Evolutionary conservation across 139 green algal genomes (phyloP).

Genomic region (Micractinium sp.): DNA sequence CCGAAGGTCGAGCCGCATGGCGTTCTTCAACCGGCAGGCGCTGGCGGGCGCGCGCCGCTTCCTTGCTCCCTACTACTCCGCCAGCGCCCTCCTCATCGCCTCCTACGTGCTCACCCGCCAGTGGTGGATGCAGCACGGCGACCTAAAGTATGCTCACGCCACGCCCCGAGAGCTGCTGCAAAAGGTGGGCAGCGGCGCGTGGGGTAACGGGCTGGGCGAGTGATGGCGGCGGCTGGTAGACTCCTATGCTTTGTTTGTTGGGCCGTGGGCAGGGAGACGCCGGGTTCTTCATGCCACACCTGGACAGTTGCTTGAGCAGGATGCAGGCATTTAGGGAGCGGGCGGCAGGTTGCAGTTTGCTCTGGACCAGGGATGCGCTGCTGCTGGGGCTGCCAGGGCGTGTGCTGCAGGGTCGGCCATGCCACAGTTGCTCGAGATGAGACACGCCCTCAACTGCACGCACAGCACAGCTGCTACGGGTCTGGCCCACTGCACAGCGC

Average conservation of each 20-base stretch:
- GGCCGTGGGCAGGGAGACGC: no score
- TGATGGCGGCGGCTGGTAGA: neutral
- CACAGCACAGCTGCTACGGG: neutral
- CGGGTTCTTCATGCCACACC: no score
- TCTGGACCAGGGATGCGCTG: no score
- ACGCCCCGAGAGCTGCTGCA: neutral
- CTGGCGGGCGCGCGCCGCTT: constrained; percentile 20
- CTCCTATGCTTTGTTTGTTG: neutral
- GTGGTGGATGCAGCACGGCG: constrained; percentile 22
- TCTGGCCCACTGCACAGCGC: no score
- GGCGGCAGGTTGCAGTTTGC: no score
- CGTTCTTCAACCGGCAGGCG: neutral
- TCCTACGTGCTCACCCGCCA: constrained; percentile 13
- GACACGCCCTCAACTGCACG: neutral
- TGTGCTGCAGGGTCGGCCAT: neutral
- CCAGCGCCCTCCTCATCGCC: constrained; percentile 2
- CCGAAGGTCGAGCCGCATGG: neutral
- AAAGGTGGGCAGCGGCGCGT: constrained; percentile 33
- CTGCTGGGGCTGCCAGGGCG: no score
- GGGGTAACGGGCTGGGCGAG: neutral
- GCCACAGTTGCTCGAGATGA: no score
- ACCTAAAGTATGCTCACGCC: neutral
- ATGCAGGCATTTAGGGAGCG: no score
- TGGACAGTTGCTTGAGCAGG: no score
- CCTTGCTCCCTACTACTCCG: constrained; percentile 33